Conservation (phyloP, 345 rosid genomes). For the Syzygium jambos region DNA sequence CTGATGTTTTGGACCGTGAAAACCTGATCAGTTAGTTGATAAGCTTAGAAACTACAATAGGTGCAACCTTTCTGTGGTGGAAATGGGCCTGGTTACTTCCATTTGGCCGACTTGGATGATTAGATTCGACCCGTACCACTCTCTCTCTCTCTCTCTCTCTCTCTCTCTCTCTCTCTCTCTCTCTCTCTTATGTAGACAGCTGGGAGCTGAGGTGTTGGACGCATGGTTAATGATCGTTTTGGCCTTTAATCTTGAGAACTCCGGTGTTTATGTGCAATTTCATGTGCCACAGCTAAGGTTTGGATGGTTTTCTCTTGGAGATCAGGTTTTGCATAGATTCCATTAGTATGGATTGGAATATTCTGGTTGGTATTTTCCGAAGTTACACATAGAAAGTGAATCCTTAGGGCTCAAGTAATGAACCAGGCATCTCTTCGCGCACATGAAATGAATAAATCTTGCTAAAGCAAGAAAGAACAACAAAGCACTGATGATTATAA, state of each 20-base stretch:
- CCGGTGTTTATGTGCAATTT: not conserved
- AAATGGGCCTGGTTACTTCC: not conserved
- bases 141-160: too few species aligned
- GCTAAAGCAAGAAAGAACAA: not conserved
- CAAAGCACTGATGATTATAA: not conserved
- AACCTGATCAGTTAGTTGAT: not conserved
- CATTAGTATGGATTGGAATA: not conserved
- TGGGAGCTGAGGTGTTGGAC: not conserved
- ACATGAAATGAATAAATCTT: not conserved
- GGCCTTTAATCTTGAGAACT: not conserved
- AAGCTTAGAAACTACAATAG: not conserved
- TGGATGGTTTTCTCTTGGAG: not conserved
- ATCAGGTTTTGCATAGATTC: not conserved
- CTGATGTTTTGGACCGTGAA: not conserved
- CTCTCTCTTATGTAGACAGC: not conserved
- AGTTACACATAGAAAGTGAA: not conserved
- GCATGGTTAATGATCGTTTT: not conserved
- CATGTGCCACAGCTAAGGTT: not conserved
- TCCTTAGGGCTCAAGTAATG: not conserved
- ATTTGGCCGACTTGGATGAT: not conserved
- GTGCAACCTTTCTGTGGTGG: not conserved
- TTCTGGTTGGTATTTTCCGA: not conserved
- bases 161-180: too few species aligned
- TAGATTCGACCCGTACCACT: not conserved
- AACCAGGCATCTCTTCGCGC: not conserved